Base-by-base conservation (phyloP, 2,329 filamentous ascomycete genomes). In the Fusarium buharicum region DNA sequence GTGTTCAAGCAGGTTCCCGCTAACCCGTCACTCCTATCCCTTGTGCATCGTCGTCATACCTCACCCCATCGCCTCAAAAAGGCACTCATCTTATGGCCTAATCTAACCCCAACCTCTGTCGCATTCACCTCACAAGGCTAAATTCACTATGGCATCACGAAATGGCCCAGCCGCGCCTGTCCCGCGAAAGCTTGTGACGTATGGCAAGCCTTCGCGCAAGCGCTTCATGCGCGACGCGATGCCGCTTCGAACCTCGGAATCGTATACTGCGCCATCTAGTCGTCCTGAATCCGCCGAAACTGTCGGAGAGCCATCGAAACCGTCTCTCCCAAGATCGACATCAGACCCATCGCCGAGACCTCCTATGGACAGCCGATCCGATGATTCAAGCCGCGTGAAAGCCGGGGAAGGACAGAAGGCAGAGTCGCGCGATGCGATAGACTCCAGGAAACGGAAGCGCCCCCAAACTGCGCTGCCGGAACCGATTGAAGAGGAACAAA, bases 171-270 rank as follows among this genome's bases (percentile, higher is more conserved):
- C 68, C n/a, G 56, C 68, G 33, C 59, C 68, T 20, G 37, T 57
- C 37, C 58, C 59, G 49, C 70, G 60, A 52, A 70, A 67, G 54
- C 39, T 71, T 17, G 50, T 68, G 52, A 72, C 70, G 6, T 72
- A 72, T 48, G 70, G 70, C 39, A 72, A 70, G 43, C 30, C 67
- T 48, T 61, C 68, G 55, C 70, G 70, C 57, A 72, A 65, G 45
- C 55, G 50, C 39, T 59, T 55, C 10, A 55, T 62, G 43, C 64
- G 61, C 54, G 59, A 62, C 39, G 44, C 66, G 36, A 59, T 69
- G 28, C 61, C 69, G 14, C 44, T 70, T n/a, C 63, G 61, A 49
- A 45, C 68, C 11, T 27, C 60, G n/a, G 68, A 68, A 45, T 40
- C 55, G 2, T 53, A 51, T 36, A 37, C 59, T 37, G 36, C 55